A percentile compares a stretch with the other conserved stretches of the same genome.
These are phyloP conservation scores for Tagetes erecta DNA, from an alignment of 129 eudicot species.

Conservation along the genomic window DNA sequence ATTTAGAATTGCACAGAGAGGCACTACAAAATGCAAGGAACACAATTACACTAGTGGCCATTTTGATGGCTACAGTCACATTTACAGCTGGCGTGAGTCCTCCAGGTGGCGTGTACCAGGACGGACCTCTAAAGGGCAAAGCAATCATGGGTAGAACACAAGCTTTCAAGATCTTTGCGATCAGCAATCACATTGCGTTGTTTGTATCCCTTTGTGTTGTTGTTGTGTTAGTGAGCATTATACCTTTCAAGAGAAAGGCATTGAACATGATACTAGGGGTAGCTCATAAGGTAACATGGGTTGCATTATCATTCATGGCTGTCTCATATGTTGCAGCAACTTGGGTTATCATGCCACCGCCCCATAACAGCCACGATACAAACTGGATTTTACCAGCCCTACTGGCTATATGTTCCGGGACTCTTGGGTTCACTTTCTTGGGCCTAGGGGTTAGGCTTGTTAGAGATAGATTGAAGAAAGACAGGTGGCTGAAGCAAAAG, in stretches of 20 bases:
- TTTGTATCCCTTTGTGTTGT: constrained; percentile 34
- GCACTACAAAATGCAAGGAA: constrained; percentile 38
- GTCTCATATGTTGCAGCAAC: constrained; percentile 22
- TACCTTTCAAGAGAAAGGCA: constrained; percentile 34
- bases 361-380: not conserved
- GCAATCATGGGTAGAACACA: constrained; percentile 16
- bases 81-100: constrained; percentile 35
- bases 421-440: constrained; percentile 14
- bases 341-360: constrained; percentile 22
- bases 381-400: constrained; percentile 4
- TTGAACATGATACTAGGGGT: constrained; percentile 16
- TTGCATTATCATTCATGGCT: constrained; percentile 27
- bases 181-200: constrained; percentile 39
- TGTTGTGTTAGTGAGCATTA: constrained; percentile 36
- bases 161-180: constrained; percentile 37
- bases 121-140: constrained; percentile 33
- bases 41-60: constrained; percentile 31
- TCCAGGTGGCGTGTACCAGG: constrained; percentile 39
- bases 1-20: constrained; percentile 20
- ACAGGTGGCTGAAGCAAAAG: not conserved
- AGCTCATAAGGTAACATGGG: constrained; percentile 35
- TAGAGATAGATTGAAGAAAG: constrained; percentile 2
- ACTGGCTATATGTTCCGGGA: constrained; percentile 11
- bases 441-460: not conserved
- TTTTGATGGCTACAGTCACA: constrained; percentile 40